These are phyloP conservation scores for Gossypium thurberi DNA, from an alignment of 345 rosid species.

Conservation along the genomic window DNA sequence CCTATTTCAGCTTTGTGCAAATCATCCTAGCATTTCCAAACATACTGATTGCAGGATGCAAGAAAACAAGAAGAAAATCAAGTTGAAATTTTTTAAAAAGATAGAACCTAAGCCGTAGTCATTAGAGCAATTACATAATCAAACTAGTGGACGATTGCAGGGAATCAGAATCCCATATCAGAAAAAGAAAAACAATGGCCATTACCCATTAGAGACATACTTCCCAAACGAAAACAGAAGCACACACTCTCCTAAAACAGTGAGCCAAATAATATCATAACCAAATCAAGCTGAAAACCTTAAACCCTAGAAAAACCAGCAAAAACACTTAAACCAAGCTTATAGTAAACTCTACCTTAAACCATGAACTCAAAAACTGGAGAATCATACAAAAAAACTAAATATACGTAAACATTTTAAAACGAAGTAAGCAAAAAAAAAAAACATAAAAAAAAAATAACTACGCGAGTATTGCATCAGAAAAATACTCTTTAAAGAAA, in stretches of 20 bases:
- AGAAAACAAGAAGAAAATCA: not conserved
- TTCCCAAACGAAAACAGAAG: not conserved
- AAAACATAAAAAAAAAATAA: not conserved
- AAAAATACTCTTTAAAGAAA: not conserved
- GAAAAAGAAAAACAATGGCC: not conserved
- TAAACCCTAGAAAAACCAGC: conserved; percentile 15
- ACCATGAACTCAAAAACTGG: not conserved
- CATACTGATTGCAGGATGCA: not conserved
- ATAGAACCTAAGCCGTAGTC: conserved; percentile 21
- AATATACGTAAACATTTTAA: not conserved
- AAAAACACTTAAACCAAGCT: not conserved
- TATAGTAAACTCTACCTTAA: not conserved
- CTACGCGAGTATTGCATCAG: not conserved
- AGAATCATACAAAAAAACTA: not conserved
- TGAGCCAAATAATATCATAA: not conserved
- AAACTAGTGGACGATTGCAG: not conserved
- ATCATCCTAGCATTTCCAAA: not conserved
- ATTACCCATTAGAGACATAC: not conserved
- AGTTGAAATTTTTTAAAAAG: not conserved
- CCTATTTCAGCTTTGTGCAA: not conserved
- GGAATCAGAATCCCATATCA: not conserved
- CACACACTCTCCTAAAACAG: not conserved
- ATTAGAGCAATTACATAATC: not conserved
- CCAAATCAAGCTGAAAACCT: not conserved
- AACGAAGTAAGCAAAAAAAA: not conserved